A percentile compares a stretch with the other conserved stretches of the same genome.
These are phyloP conservation scores for Nigrospora sphaerica DNA, from an alignment of 2,329 filamentous ascomycete species.

Conservation along the genomic window DNA sequence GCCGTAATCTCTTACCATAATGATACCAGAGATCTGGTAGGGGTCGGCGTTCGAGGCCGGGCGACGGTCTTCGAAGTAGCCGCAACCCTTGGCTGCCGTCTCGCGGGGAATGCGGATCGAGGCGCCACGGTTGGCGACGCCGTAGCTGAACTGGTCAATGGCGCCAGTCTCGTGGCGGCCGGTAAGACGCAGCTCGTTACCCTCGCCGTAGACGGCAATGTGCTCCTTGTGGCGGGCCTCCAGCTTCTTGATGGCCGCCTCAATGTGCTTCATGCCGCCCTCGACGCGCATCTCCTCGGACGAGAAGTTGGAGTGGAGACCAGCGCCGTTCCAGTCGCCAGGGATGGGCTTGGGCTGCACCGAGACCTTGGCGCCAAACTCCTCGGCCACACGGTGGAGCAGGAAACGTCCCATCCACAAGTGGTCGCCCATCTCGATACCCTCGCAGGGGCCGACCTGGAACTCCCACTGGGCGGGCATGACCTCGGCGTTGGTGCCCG, in stretches of 20 bases:
- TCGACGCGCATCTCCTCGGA: slow-evolving; percentile 74
- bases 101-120: slow-evolving; percentile 89
- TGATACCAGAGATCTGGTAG: slow-evolving; percentile 2
- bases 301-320: slow-evolving; percentile 64
- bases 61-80: slow-evolving; percentile 85
- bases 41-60: slow-evolving; percentile 41
- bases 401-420: slow-evolving; percentile 92
- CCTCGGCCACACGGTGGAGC: slow-evolving; percentile 85
- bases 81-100: slow-evolving; percentile 78
- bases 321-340: slow-evolving; percentile 95
- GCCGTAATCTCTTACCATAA: background rate
- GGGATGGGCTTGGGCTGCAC: slow-evolving; percentile 93
- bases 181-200: slow-evolving; percentile 90
- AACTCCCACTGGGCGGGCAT: slow-evolving; percentile 98
- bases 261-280: slow-evolving; percentile 93
- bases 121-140: slow-evolving; percentile 91
- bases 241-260: slow-evolving; percentile 77
- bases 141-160: slow-evolving; percentile 90
- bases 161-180: slow-evolving; percentile 89
- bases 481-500: slow-evolving; percentile 97
- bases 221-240: slow-evolving; percentile 72
- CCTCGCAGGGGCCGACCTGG: slow-evolving; percentile 85
- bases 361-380: slow-evolving; percentile 93
- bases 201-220: slow-evolving; percentile 92
- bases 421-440: slow-evolving; percentile 90